Evolutionary conservation across 345 rosid species (phyloP).

Genomic region (Murraya koenigii): DNA sequence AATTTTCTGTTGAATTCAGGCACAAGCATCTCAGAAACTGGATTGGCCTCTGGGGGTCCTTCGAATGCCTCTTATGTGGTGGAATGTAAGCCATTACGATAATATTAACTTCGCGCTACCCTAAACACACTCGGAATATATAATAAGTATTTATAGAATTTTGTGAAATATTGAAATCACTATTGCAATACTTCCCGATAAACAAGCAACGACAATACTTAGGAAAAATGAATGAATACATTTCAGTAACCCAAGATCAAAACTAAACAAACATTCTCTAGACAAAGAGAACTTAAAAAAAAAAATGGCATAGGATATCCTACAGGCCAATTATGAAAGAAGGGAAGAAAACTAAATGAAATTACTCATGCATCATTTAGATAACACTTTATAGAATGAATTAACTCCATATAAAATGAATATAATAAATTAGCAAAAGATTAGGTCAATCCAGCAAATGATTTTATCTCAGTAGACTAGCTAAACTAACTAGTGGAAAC

Average conservation of each 20-base stretch:
- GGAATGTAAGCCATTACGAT: constrained; percentile 26
- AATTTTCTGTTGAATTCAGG: too few species aligned
- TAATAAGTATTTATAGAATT: neutral
- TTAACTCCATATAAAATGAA: neutral
- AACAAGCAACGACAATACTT: neutral
- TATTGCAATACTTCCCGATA: neutral
- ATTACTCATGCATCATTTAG: neutral
- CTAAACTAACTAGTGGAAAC: neutral
- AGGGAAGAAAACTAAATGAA: neutral
- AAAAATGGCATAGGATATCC: neutral
- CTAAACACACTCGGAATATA: neutral
- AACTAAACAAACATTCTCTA: too few species aligned
- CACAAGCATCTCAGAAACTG: too few species aligned
- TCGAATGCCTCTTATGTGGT: constrained; percentile 27
- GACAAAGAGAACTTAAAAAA: neutral
- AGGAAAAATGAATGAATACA: neutral
- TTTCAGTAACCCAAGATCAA: neutral
- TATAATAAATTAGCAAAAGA: neutral
- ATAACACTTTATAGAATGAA: neutral
- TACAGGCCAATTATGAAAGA: too few species aligned
- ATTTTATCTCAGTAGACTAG: too few species aligned
- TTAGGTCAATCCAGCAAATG: neutral
- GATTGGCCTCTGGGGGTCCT: neutral
- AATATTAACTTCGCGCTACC: neutral
- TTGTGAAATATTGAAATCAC: neutral